Conservation (phyloP, 176 grass and related monocot genomes). For the Dactylis glomerata region DNA sequence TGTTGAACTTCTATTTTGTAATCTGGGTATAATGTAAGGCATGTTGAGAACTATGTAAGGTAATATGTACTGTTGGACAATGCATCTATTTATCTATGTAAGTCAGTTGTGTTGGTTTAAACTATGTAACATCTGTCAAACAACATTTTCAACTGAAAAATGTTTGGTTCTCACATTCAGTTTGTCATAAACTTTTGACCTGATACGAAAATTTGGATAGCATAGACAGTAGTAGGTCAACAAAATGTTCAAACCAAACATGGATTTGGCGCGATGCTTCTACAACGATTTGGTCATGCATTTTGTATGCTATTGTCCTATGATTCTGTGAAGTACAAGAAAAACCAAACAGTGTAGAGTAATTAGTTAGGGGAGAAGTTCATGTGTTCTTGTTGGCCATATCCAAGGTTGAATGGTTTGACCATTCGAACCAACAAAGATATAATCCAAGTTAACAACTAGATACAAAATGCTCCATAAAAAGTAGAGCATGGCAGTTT, state of each 20-base stretch:
- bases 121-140: too few species aligned
- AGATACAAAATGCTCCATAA: neutral
- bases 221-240: neutral
- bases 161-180: neutral
- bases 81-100: too few species aligned
- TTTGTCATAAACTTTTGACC: neutral
- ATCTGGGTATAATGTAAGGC: too few species aligned
- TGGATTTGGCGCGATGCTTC: neutral
- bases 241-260: neutral
- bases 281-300: neutral
- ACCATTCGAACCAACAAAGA: constrained; percentile 1
- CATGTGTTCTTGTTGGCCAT: neutral
- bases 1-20: too few species aligned
- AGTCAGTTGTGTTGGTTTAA: too few species aligned
- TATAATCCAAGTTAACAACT: neutral
- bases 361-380: neutral
- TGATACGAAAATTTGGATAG: neutral
- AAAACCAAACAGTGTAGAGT: neutral
- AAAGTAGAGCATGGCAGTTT: constrained; percentile 25
- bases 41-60: too few species aligned
- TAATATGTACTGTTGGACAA: too few species aligned
- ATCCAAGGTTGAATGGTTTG: too few species aligned
- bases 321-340: neutral
- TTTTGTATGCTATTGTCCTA: neutral
- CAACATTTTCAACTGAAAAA: neutral